Conservation (phyloP, 192 early-diverging fungal genomes). For the Coemansia sp. region DNA sequence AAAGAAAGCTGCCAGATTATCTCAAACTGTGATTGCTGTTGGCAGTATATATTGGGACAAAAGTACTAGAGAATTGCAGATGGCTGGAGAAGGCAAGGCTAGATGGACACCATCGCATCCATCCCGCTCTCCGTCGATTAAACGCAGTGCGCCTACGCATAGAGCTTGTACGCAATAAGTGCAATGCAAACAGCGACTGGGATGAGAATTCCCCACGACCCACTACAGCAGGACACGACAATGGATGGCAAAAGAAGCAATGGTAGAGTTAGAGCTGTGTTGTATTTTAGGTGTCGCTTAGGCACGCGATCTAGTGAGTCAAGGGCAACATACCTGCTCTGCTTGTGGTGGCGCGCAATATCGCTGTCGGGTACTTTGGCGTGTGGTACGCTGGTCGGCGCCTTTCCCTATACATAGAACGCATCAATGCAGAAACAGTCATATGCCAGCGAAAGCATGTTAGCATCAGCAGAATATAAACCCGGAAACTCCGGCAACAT, state of each 20-base stretch:
- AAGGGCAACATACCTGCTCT: constrained; percentile 40
- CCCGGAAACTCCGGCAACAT: neutral
- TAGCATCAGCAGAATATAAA: neutral
- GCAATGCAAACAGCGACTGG: constrained; percentile 56
- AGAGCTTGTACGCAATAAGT: constrained; percentile 57
- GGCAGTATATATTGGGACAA: neutral
- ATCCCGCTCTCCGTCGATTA: neutral
- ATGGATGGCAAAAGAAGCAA: neutral
- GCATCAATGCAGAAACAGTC: neutral
- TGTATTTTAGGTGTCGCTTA: neutral
- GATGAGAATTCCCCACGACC: constrained; percentile 53
- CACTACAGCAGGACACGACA: constrained; percentile 24
- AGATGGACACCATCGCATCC: neutral
- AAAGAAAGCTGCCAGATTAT: neutral
- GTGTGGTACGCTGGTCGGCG: constrained; percentile 16
- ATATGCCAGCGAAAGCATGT: neutral
- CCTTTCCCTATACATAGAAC: constrained; percentile 21
- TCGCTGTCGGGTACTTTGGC: constrained; percentile 10
- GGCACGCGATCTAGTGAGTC: neutral
- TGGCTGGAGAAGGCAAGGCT: neutral
- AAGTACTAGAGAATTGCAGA: neutral
- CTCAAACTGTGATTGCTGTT: neutral
- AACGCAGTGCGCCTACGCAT: constrained; percentile 15
- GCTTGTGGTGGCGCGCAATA: constrained; percentile 27
- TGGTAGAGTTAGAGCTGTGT: neutral